These are phyloP conservation scores for Carex littledalei DNA, from an alignment of 176 grass and related monocot species.

Conservation along the genomic window DNA sequence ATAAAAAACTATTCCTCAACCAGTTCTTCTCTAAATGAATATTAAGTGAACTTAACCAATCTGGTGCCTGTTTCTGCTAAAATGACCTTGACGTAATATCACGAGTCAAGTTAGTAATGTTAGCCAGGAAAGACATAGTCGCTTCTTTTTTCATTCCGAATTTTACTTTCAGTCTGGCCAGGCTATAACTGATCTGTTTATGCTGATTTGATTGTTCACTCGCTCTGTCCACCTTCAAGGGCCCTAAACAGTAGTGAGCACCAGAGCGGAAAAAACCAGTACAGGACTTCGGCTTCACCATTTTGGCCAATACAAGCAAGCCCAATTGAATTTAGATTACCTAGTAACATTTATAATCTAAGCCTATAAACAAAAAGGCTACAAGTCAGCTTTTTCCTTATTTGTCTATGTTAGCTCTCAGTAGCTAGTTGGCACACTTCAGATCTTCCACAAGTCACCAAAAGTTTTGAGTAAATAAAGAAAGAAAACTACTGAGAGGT, in stretches of 20 bases:
- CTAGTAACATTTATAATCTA: neutral
- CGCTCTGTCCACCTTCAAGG: neutral
- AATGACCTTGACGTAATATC: neutral
- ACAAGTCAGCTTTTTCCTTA: neutral
- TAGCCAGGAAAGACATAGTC: neutral
- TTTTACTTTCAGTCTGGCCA: neutral
- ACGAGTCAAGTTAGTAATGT: neutral
- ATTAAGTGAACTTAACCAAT: neutral
- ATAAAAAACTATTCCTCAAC: neutral
- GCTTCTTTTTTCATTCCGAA: neutral
- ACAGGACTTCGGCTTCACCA: neutral
- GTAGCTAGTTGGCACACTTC: neutral
- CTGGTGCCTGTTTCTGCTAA: neutral
- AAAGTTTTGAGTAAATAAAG: neutral
- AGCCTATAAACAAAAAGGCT: neutral
- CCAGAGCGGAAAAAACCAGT: neutral
- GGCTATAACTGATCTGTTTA: neutral
- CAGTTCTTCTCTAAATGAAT: neutral
- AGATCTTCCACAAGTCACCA: neutral
- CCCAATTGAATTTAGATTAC: neutral
- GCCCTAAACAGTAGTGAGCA: neutral
- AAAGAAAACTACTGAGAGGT: neutral
- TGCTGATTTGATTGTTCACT: neutral
- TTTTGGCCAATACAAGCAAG: neutral
- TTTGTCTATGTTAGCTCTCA: neutral